phyloP scores from a whole-genome alignment of 2,329 filamentous ascomycete genomes.

The Penicillium sp. region DNA sequence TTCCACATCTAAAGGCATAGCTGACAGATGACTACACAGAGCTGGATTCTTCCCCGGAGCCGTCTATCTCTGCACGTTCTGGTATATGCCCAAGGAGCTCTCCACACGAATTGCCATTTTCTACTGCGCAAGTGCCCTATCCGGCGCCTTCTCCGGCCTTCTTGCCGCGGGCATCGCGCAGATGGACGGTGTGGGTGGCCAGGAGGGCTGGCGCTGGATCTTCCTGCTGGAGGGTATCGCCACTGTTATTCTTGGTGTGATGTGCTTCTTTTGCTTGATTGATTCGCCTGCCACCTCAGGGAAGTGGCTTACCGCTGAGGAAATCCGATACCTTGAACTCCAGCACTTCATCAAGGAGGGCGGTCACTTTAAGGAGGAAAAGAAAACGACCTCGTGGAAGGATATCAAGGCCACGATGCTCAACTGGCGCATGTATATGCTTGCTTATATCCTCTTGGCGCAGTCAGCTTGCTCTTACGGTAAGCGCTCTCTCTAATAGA shows the following conservation, averaged over 20 bases:
- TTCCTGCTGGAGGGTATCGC: conserved; percentile 53
- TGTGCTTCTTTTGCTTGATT: conserved; percentile 35
- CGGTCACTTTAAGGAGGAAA: conserved; percentile 14
- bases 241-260: conserved; percentile 30
- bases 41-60: conserved; percentile 35
- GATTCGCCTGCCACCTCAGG: conserved; percentile 46
- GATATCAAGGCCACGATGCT: conserved; percentile 12
- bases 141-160: conserved; percentile 81
- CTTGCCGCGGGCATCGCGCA: conserved; percentile 83
- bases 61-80: conserved; percentile 44
- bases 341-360: conserved; percentile 20
- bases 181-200: conserved; percentile 69
- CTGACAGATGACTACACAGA: background rate
- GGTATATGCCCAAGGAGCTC: conserved; percentile 78
- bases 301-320: conserved; percentile 43
- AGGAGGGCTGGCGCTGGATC: conserved; percentile 54
- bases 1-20: background rate
- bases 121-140: conserved; percentile 77
- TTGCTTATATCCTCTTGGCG: conserved; percentile 17
- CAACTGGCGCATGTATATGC: conserved; percentile 20
- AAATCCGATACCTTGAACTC: conserved; percentile 33
- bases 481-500: background rate
- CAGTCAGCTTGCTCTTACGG: conserved; percentile 15
- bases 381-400: conserved; percentile 16
- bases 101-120: conserved; percentile 76